Evolutionary conservation across 2,329 filamentous ascomycete species (phyloP).

Genomic region (Chaetomium globosum): DNA sequence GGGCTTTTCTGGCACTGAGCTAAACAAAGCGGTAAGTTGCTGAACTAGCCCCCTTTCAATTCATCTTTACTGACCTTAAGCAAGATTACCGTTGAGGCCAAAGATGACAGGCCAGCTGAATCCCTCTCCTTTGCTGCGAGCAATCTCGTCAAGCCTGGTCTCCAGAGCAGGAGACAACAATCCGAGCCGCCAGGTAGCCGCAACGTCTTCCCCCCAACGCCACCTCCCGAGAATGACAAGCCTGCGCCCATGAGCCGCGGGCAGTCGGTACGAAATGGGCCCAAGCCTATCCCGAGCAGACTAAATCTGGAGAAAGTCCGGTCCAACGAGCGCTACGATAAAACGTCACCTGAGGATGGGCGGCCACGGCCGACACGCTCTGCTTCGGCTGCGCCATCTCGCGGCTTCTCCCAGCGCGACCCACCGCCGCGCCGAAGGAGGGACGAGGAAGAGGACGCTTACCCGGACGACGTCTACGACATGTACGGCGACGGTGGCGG

Average conservation of each 20-base stretch:
- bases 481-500: slow-evolving; percentile 54
- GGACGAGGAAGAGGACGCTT: slow-evolving; percentile 63
- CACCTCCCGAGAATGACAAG: slow-evolving; percentile 86
- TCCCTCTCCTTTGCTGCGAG: slow-evolving; percentile 90
- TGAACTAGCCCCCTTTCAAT: neutral
- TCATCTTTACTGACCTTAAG: neutral
- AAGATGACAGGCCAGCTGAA: slow-evolving; percentile 80
- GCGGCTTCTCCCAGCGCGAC: slow-evolving; percentile 49
- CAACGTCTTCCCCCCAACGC: slow-evolving; percentile 95
- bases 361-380: slow-evolving; percentile 48
- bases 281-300: slow-evolving; percentile 63
- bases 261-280: slow-evolving; percentile 63
- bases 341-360: slow-evolving; percentile 52
- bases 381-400: slow-evolving; percentile 49
- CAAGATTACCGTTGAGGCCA: slow-evolving; percentile 57
- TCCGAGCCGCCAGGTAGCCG: slow-evolving; percentile 79
- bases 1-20: slow-evolving; percentile 76
- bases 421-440: slow-evolving; percentile 39
- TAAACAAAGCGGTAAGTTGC: slow-evolving; percentile 64
- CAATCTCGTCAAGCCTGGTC: slow-evolving; percentile 85
- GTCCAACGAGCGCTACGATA: slow-evolving; percentile 58
- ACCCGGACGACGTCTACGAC: slow-evolving; percentile 71
- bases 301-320: slow-evolving; percentile 63
- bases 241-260: slow-evolving; percentile 53
- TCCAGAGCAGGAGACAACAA: slow-evolving; percentile 79